Evolutionary conservation across 1,284 basidiomycete genomes (phyloP).

Genomic region (Rugosomyces carneus): DNA sequence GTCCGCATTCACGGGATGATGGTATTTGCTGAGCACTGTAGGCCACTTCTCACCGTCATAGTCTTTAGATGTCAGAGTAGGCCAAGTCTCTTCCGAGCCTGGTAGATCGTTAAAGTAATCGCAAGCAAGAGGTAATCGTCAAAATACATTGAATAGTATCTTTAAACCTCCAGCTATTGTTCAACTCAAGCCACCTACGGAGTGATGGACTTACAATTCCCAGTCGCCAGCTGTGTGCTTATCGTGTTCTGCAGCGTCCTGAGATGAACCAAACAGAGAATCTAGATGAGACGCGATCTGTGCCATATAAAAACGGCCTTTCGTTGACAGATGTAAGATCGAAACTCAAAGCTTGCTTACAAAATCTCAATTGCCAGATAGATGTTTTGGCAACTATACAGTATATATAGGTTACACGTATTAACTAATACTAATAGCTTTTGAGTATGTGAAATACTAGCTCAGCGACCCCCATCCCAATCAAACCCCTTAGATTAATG

Average conservation of each 20-base stretch:
- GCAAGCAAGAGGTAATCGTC: neutral
- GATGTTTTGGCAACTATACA: too few relatives aligned
- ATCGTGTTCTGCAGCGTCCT: constrained; percentile 18
- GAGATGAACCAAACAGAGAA: constrained; percentile 21
- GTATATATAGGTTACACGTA: too few relatives aligned
- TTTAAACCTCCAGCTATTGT: constrained; percentile 9
- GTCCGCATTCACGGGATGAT: neutral
- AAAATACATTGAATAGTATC: constrained; percentile 7
- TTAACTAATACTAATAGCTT: too few relatives aligned
- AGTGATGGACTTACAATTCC: constrained; percentile 19
- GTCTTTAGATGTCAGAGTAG: constrained; percentile 4
- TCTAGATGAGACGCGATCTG: constrained; percentile 19
- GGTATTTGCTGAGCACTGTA: constrained; percentile 15
- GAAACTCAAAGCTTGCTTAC: too few relatives aligned
- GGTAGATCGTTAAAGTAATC: neutral
- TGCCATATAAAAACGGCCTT: too few relatives aligned
- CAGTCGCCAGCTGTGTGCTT: constrained; percentile 21
- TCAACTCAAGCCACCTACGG: constrained; percentile 3
- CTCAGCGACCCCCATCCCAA: too few relatives aligned
- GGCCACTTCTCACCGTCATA: constrained; percentile 7
- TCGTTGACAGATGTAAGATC: too few relatives aligned
- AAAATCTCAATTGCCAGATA: too few relatives aligned
- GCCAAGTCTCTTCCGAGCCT: neutral
- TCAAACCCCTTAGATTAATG: too few relatives aligned
- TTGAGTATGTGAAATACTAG: too few relatives aligned